These are phyloP conservation scores for Fusarium napiforme DNA, from an alignment of 2,329 filamentous ascomycete species.

Conservation along the genomic window DNA sequence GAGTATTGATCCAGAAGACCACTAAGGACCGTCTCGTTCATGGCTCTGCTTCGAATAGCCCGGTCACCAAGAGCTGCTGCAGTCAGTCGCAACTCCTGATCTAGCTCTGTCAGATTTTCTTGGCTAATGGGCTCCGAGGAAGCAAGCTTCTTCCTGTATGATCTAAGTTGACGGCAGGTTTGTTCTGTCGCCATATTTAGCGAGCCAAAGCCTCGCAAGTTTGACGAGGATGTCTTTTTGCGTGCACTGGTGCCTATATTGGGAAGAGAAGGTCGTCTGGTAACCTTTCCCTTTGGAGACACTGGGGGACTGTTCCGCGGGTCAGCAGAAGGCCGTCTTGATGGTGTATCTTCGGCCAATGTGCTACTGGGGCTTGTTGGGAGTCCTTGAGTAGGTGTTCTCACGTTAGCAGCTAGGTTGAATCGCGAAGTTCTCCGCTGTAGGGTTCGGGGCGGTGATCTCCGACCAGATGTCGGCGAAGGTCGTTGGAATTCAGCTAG, in stretches of 20 bases:
- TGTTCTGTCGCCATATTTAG: slow-evolving; percentile 73
- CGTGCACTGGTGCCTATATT: slow-evolving; percentile 57
- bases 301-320: slow-evolving; percentile 60
- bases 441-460: slow-evolving; percentile 66
- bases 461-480: slow-evolving; percentile 58
- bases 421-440: slow-evolving; percentile 66
- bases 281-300: slow-evolving; percentile 61
- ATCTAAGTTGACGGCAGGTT: slow-evolving; percentile 68
- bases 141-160: slow-evolving; percentile 71
- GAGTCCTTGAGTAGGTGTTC: slow-evolving; percentile 53
- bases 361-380: slow-evolving; percentile 55
- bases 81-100: slow-evolving; percentile 72
- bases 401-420: slow-evolving; percentile 52
- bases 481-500: slow-evolving; percentile 79
- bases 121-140: slow-evolving; percentile 66
- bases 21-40: slow-evolving; percentile 68
- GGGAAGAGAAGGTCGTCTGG: slow-evolving; percentile 65
- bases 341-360: slow-evolving; percentile 58
- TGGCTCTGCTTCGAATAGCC: slow-evolving; percentile 62
- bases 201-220: slow-evolving; percentile 63
- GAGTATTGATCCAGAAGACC: slow-evolving; percentile 81
- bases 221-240: slow-evolving; percentile 61
- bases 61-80: slow-evolving; percentile 69
- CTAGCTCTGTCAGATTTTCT: slow-evolving; percentile 70
- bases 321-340: slow-evolving; percentile 58